Evolutionary conservation across 371 early-diverging fungal species (phyloP), one percentile per base, ranked within the genome.

Genomic region (Nosema muscidifuracis): DNA sequence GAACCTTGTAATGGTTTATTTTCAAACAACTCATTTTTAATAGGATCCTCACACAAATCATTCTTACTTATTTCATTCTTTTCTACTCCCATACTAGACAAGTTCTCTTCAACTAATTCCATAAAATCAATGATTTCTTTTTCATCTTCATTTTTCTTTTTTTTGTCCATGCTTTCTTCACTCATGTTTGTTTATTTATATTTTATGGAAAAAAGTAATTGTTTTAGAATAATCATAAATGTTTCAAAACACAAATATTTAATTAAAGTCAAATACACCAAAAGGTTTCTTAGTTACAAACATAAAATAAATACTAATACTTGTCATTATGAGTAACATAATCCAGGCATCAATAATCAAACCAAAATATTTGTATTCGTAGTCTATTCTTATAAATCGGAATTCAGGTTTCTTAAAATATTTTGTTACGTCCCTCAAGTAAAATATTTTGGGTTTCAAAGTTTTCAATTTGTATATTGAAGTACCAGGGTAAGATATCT

Each of bases 151-250:
- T 26, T 53, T 7, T 53, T 20, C 22, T 53, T 53, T 53, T 53
- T 53, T 20, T 26, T 26, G 7, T 53, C 55, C 55, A 53, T 26
- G 3, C 24, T 53, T 26, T 6, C 6, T 26, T 53, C 18, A 53
- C 24, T 6, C 55, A 53, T 53, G 6, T 53, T 47, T 47, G 47
- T 47, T 47, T 47, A 47, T 47, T 47, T 47, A 47, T n/a, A 47
- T 47, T n/a, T n/a, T n/a, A n/a, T n/a, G n/a, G n/a, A n/a, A 38
- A 47, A 47, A 47, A 20, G 4, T 12, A 10, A 4, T 47, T 47
- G 47, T 47, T 47, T 47, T 4, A n/a, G n/a, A 47, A 47, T 4
- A 47, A 47, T 20, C 13, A 38, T 38, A 47, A 47, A 20, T 47
- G 47, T 47, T 47, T 47, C n/a, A n/a, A n/a, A 20, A 47, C 13